Conservation (phyloP, 73 alveolate species). For the Tetrahymena thermophila region DNA sequence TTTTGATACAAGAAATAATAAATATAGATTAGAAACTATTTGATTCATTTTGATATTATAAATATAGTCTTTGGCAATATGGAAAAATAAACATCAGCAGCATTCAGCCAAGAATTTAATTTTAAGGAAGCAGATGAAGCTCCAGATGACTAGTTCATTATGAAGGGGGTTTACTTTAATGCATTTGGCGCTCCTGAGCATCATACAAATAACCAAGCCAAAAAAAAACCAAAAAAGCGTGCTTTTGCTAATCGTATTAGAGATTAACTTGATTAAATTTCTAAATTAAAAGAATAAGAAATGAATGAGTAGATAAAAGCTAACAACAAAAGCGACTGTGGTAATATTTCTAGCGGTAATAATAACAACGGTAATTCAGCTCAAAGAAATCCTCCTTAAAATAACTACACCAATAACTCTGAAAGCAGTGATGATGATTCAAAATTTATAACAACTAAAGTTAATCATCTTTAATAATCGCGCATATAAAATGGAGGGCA, state of each 20-base stretch:
- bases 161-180: not conserved
- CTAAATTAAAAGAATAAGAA: not conserved
- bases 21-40: not conserved
- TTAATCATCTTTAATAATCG: not conserved
- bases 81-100: not conserved
- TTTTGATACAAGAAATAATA: not conserved
- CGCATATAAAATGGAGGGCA: not conserved
- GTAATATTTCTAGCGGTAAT: not conserved
- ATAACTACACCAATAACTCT: not conserved
- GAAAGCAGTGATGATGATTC: not conserved
- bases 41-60: not conserved
- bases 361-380: not conserved
- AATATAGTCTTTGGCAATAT: no score
- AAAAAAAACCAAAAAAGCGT: not conserved
- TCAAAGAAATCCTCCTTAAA: not conserved
- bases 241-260: not conserved
- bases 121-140: not conserved
- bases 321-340: not conserved
- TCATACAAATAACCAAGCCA: not conserved
- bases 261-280: not conserved
- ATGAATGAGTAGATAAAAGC: not conserved
- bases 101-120: not conserved
- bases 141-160: not conserved
- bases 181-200: not conserved
- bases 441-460: not conserved